Evolutionary conservation across 2,329 filamentous ascomycete species (phyloP), one percentile per base, ranked within the genome.

Genomic region (Talaromyces piceae): DNA sequence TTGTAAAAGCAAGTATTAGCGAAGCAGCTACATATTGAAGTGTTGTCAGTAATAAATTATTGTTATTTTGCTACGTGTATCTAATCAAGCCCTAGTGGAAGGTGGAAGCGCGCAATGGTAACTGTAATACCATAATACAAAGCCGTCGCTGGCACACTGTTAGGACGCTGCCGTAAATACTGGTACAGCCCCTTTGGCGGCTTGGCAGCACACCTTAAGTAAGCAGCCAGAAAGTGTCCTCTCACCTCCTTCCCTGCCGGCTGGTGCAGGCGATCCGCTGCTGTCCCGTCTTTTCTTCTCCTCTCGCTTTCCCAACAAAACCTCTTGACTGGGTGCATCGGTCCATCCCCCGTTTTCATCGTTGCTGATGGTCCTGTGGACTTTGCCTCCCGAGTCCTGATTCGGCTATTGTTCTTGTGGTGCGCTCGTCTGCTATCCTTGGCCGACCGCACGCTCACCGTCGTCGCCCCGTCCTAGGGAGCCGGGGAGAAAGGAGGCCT

Each of bases 401-500:
- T n/a, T 39, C 41, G 53, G 41, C 52, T 12, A 22, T 33, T 5
- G 43, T 16, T 61, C 58, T 49, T 52, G 50, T 56, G 57, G 50
- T 56, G 57, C 56, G 57, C 61, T 58, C 57, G n/a, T 56, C 56
- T 56, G 57, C 61, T 58, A 57, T 23, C 56, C 57, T 52, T 58
- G 51, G 57, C 60, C 58, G 46, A 65, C 66, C 46, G 62, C 62
- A 48, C 39, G 39, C 39, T 25, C 28, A n/a, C 46, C 31, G 47
- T 45, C 60, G 55, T 56, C 57, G 61, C 61, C 55, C 61, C 57
- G n/a, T n/a, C 61, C 60, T 56, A 61, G 59, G 60, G 59, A 61
- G 56, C 63, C 61, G 56, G 61, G 61, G 60, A 60, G 57, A 69
- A 66, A 69, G 67, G 68, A 69, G 68, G 67, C 62, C 16, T 16